These are phyloP conservation scores for Carex myosuroides DNA, from an alignment of 176 grass and related monocot genomes.

Conservation along the genomic window DNA sequence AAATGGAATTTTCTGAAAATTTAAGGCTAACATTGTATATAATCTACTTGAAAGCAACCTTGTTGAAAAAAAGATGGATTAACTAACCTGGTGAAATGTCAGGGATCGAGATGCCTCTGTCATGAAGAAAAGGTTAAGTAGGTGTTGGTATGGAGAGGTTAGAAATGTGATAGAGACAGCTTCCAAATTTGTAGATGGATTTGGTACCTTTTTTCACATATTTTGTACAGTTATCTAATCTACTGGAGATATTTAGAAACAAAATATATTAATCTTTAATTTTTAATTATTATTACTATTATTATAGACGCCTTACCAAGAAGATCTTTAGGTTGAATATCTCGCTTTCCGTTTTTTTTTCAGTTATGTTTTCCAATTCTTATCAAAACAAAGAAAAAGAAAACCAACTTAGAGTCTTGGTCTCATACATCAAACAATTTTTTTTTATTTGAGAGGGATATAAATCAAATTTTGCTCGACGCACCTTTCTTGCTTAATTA, in stretches of 20 bases:
- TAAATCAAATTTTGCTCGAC: neutral
- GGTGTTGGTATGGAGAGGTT: constrained; percentile 48
- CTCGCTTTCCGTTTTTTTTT: neutral
- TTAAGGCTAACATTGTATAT: neutral
- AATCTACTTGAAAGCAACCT: neutral
- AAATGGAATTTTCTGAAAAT: neutral
- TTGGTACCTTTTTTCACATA: neutral
- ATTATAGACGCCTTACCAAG: neutral
- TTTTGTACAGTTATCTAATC: neutral
- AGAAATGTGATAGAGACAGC: constrained; percentile 40
- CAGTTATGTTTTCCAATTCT: neutral
- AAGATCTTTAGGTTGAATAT: neutral
- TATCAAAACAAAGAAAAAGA: neutral
- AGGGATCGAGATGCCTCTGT: neutral
- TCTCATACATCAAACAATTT: neutral
- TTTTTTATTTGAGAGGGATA: neutral
- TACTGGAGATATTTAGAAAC: constrained; percentile 12
- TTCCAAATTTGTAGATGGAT: constrained; percentile 26
- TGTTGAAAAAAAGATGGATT: constrained; percentile 4
- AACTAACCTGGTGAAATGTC: constrained; percentile 26
- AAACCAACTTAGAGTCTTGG: neutral
- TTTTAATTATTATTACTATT: neutral
- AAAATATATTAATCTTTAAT: neutral
- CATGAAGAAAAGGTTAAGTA: constrained; percentile 36
- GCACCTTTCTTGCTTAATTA: neutral